Conservation (phyloP, 2,329 filamentous ascomycete genomes). For the Xylariomycetidae sp. region DNA sequence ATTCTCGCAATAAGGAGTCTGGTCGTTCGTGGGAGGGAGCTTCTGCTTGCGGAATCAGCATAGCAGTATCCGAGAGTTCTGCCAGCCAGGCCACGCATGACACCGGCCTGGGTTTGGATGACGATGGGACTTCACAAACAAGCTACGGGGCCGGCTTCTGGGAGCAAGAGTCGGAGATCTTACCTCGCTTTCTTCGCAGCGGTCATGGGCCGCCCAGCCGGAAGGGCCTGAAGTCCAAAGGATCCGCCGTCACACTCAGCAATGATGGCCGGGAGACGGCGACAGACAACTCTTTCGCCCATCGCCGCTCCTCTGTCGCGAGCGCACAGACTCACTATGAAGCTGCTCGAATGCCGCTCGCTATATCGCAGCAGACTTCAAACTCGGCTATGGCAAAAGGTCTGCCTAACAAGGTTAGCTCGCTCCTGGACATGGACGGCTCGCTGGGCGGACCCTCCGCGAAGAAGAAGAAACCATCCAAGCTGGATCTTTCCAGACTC, state of each 20-base stretch:
- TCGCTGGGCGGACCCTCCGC: slow-evolving; percentile 19
- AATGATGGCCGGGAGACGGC: slow-evolving; percentile 20
- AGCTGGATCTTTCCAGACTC: slow-evolving; percentile 42
- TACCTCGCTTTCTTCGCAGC: slow-evolving; percentile 29
- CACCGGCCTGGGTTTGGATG: slow-evolving; percentile 17
- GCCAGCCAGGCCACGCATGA: slow-evolving; percentile 26
- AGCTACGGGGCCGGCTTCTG: slow-evolving; percentile 28
- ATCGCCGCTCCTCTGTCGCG: slow-evolving; percentile 43
- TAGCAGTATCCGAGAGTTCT: slow-evolving; percentile 37
- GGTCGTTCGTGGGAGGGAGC: slow-evolving; percentile 35
- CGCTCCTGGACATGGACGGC: slow-evolving; percentile 41
- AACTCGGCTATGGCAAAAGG: slow-evolving; percentile 54
- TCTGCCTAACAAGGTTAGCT: slow-evolving; percentile 40
- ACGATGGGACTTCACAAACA: slow-evolving; percentile 18
- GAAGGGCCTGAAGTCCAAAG: slow-evolving; percentile 17
- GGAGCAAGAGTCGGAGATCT: slow-evolving; percentile 42
- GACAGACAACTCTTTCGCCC: slow-evolving; percentile 39
- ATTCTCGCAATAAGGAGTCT: slow-evolving; percentile 9
- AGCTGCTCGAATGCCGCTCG: slow-evolving; percentile 47
- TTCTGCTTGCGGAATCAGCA: slow-evolving; percentile 39
- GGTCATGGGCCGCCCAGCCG: slow-evolving; percentile 10
- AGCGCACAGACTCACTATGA: slow-evolving; percentile 54
- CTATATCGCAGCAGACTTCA: slow-evolving; percentile 55
- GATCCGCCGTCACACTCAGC: slow-evolving; percentile 19
- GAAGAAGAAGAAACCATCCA: slow-evolving; percentile 43